Base-by-base conservation (phyloP, 2,329 filamentous ascomycete genomes). In the Sclerotinia minor region DNA sequence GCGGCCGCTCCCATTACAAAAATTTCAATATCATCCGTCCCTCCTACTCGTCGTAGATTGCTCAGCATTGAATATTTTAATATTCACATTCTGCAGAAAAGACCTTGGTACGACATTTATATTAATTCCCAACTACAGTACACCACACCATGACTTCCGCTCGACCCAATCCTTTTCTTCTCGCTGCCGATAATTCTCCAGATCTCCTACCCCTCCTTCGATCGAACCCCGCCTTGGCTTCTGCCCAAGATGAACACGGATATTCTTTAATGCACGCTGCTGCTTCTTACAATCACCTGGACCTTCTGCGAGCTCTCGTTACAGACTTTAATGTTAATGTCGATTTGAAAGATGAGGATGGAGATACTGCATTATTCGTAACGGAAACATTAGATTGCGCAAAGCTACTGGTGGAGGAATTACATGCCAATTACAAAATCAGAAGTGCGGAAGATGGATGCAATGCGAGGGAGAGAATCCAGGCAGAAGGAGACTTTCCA, bases 231-330 rank as follows among this genome's bases (percentile, higher is more conserved):
- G 80, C 86, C n/a, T 83, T 96, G 65, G 94, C 95, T 65, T 85
- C 88, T 2, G 81, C 85, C 64, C 92, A 96, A 80, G 95, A 99
- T 79, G 88, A 90, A 69, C 91, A 97, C 76, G 95, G 95, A 75
- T 99, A 99, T 81, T 96, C 93, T 58, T 87, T 98, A 35, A 82
- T 98, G 60, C 95, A 99, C 79, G 95, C 95, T 64, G 92, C 94
- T 21, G 89, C 92, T 24, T 97, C 94, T 73, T 99, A 98, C 83
- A 91, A 90, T 77, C 94, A 98, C 77, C 81, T 92, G 47, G 86
- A 91, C 67, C 87, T 99, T 21, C 84, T 97, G 21, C 89, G 91
- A 69, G 79, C 87, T 0, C 84, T 99, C 7, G 83, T 97, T 38
- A 83, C 83, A 58, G 91, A 94, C 45, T 92, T 94, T 79, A 80